These are phyloP conservation scores for Candida tropicalis DNA, from an alignment of 1,139 yeast genomes.

Conservation along the genomic window DNA sequence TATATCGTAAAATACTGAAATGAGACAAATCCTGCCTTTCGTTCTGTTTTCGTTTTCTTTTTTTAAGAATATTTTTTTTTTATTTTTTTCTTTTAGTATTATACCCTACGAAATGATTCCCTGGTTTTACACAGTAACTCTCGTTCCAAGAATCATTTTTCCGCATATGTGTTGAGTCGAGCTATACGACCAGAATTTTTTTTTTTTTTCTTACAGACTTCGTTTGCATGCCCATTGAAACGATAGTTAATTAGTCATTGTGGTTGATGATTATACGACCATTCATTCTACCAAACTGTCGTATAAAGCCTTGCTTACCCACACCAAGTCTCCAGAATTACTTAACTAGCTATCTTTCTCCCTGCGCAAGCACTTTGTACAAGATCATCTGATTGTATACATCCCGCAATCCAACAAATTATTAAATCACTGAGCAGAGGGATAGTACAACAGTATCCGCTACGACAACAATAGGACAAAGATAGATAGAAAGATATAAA, in stretches of 20 bases:
- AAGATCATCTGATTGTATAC: background rate
- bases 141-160: too few species aligned
- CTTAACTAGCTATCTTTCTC: too few species aligned
- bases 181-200: slow-evolving; percentile 1
- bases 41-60: background rate
- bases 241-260: too few species aligned
- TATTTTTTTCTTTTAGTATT: background rate
- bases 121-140: too few species aligned
- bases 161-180: background rate
- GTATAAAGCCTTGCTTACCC: too few species aligned
- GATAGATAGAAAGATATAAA: too few species aligned
- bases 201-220: background rate
- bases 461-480: slow-evolving; percentile 1
- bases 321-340: too few species aligned
- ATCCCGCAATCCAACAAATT: background rate
- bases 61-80: background rate
- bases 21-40: slow-evolving; percentile 3
- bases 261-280: too few species aligned
- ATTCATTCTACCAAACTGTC: background rate
- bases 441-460: too few species aligned
- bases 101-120: too few species aligned
- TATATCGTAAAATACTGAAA: slow-evolving; percentile 1
- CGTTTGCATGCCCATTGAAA: background rate
- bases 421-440: background rate
- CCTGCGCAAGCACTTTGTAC: background rate